Conservation (phyloP, 176 grass and related monocot genomes). For the Triticum monococcum region DNA sequence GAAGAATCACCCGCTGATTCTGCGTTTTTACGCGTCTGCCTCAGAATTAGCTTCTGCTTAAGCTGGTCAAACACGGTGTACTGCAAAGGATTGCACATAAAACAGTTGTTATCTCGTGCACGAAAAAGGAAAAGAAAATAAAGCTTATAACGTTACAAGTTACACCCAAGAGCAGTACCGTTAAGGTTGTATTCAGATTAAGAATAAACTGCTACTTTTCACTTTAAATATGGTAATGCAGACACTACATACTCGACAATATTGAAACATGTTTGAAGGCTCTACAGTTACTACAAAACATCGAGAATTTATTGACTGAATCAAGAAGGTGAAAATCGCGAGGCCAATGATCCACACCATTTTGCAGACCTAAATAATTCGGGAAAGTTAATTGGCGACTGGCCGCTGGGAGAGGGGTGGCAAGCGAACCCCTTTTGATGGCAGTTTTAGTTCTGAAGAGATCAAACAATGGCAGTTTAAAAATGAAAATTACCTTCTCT, state of each 20-base stretch:
- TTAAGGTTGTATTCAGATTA: neutral
- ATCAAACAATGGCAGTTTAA: no score
- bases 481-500: no score
- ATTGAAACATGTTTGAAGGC: slow-evolving; percentile 4
- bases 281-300: slow-evolving; percentile 10
- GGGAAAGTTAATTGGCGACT: no score
- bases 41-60: slow-evolving; percentile 61
- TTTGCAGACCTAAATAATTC: neutral
- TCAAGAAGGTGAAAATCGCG: neutral
- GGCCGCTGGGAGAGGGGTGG: no score
- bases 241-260: neutral
- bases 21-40: slow-evolving; percentile 36
- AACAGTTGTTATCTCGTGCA: neutral
- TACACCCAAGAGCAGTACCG: neutral
- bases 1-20: slow-evolving; percentile 46
- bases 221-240: neutral
- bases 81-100: slow-evolving; percentile 44
- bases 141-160: neutral
- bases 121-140: neutral
- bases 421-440: no score
- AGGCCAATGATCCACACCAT: neutral
- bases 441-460: no score
- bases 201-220: neutral
- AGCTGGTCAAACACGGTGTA: slow-evolving; percentile 98
- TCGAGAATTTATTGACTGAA: neutral